Conservation (phyloP, 495 filamentous ascomycete genomes). For the Penicilliopsis zonata region DNA sequence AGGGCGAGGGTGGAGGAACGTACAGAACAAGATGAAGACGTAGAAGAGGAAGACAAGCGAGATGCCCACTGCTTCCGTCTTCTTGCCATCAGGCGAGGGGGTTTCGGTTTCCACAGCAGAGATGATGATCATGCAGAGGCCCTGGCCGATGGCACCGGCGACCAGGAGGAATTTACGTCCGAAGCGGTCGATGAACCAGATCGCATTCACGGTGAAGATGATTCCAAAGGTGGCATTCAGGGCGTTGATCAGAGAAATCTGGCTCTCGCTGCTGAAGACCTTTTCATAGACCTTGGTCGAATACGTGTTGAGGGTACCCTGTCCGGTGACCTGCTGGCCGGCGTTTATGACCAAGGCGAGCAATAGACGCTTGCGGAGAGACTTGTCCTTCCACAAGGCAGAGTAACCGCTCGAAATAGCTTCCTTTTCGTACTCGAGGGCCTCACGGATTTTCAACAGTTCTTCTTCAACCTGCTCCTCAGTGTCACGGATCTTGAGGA, state of each 20-base stretch:
- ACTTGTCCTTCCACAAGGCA: conserved; percentile 49
- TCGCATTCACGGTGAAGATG: conserved; percentile 55
- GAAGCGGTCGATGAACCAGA: conserved; percentile 56
- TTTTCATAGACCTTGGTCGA: conserved; percentile 53
- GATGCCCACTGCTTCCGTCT: conserved; percentile 46
- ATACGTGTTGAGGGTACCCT: conserved; percentile 52
- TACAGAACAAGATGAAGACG: conserved; percentile 55
- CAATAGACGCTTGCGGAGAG: conserved; percentile 42
- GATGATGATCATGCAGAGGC: conserved; percentile 54
- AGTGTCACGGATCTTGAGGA: conserved; percentile 40
- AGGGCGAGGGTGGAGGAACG: conserved; percentile 7
- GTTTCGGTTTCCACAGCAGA: conserved; percentile 51
- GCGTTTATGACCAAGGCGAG: conserved; percentile 46
- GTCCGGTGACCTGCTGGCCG: conserved; percentile 49
- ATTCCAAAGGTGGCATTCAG: conserved; percentile 56
- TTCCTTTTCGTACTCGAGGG: conserved; percentile 50
- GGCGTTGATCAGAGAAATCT: conserved; percentile 59
- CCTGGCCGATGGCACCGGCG: conserved; percentile 60
- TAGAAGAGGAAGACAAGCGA: conserved; percentile 51
- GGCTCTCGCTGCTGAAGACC: conserved; percentile 37
- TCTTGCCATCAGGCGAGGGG: conserved; percentile 33
- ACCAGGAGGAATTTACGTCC: conserved; percentile 60
- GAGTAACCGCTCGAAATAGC: conserved; percentile 43
- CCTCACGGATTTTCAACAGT: conserved; percentile 42
- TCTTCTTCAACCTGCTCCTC: conserved; percentile 49